These are phyloP conservation scores for Fomitopsis betulina DNA, from an alignment of 1,284 basidiomycete genomes.

Conservation along the genomic window DNA sequence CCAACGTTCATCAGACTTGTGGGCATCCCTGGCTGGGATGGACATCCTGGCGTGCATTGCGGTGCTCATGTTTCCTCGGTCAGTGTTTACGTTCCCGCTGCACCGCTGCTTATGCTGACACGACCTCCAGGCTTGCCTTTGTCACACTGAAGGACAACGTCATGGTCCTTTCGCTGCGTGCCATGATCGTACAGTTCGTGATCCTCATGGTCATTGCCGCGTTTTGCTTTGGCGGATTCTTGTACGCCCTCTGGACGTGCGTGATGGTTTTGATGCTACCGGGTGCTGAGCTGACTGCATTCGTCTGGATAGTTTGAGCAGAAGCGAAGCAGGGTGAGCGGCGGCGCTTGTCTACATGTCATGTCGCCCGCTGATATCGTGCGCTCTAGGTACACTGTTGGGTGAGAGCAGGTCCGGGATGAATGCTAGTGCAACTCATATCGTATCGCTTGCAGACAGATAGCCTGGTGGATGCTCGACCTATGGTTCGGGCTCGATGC, in stretches of 20 bases:
- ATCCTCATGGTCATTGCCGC: slow-evolving; percentile 83
- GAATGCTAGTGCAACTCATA: background rate
- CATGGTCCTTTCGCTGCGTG: slow-evolving; percentile 73
- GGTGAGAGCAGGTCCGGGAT: background rate
- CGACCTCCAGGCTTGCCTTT: slow-evolving; percentile 65
- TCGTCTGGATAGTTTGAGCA: slow-evolving; percentile 44
- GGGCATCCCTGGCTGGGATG: slow-evolving; percentile 62
- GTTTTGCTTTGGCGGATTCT: slow-evolving; percentile 87
- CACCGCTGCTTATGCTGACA: background rate
- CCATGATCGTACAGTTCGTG: slow-evolving; percentile 78
- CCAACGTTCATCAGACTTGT: slow-evolving; percentile 35
- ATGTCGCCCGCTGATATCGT: background rate
- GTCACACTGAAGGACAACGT: slow-evolving; percentile 86
- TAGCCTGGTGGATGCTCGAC: slow-evolving; percentile 89
- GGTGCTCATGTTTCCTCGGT: slow-evolving; percentile 85
- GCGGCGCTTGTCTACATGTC: background rate
- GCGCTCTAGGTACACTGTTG: slow-evolving; percentile 8
- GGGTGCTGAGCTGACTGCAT: background rate
- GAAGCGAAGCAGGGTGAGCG: slow-evolving; percentile 50
- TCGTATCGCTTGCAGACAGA: slow-evolving; percentile 40
- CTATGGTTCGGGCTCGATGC: slow-evolving; percentile 90
- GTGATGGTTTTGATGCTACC: slow-evolving; percentile 27
- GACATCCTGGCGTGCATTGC: slow-evolving; percentile 78
- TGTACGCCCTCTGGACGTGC: slow-evolving; percentile 88
- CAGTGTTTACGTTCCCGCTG: slow-evolving; percentile 10